Conservation (phyloP, 2,329 filamentous ascomycete species). For the Arthrobotrys iridis region DNA sequence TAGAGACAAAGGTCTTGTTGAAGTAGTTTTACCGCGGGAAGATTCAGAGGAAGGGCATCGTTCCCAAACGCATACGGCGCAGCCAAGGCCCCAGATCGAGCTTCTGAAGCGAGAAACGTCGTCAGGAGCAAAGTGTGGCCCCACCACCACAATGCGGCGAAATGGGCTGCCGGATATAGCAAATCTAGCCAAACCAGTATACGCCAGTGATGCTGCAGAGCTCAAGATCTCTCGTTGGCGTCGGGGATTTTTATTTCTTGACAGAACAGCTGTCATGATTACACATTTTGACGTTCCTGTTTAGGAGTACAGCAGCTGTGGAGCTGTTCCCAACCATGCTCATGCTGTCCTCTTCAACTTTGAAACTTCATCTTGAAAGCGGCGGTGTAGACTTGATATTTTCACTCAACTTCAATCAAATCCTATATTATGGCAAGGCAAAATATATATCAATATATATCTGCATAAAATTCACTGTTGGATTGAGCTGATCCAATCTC, state of each 20-base stretch:
- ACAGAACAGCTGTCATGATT: conserved; percentile 10
- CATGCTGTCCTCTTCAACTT: background rate
- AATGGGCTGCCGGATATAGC: conserved; percentile 34
- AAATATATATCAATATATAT: no score
- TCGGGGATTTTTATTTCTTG: conserved; percentile 37
- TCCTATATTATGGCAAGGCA: conserved; percentile 16
- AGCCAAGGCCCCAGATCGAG: conserved; percentile 53
- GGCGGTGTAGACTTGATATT: background rate
- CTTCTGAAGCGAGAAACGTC: conserved; percentile 54
- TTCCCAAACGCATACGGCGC: conserved; percentile 53
- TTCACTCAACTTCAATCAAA: conserved; percentile 1
- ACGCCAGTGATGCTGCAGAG: background rate
- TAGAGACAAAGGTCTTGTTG: conserved; percentile 15
- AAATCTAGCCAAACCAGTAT: conserved; percentile 22
- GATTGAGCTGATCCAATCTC: conserved; percentile 4
- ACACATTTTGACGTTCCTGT: conserved; percentile 23
- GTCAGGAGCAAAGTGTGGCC: conserved; percentile 52
- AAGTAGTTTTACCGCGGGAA: conserved; percentile 31
- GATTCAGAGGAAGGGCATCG: conserved; percentile 37
- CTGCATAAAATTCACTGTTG: conserved; percentile 28
- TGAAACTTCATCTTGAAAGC: background rate
- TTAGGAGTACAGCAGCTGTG: conserved; percentile 16
- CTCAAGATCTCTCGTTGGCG: background rate
- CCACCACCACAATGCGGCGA: conserved; percentile 53
- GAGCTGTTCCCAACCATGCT: background rate